Percentiles rank a stretch among this genome's conserved stretches.
phyloP scores from a whole-genome alignment of 2,329 filamentous ascomycete species.

The Periglandula ipomoeae region DNA sequence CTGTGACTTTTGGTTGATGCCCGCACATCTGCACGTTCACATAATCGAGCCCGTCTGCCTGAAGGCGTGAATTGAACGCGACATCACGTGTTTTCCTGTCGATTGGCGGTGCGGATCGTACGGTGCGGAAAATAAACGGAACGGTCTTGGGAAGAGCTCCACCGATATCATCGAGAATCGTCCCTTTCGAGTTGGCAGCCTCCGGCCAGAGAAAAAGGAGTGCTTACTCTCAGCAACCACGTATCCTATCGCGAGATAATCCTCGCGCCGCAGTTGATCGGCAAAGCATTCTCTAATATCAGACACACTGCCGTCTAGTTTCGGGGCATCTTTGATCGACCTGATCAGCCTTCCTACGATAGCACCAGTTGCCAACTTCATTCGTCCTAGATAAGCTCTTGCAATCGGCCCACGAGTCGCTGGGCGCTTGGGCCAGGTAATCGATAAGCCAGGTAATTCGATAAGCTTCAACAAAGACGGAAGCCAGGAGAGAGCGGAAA shows the following conservation, averaged over 20 bases:
- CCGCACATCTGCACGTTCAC: neutral
- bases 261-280: no score
- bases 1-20: neutral
- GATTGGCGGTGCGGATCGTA: no score
- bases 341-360: neutral
- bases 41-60: no score
- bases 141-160: neutral
- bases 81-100: constrained; percentile 7
- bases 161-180: no score
- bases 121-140: neutral
- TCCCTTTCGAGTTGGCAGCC: no score
- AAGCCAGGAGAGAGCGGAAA: neutral
- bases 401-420: neutral
- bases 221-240: no score
- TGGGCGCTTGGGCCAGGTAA: neutral
- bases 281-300: no score
- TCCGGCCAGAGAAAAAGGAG: no score
- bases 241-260: no score
- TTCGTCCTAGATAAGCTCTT: neutral
- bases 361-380: no score
- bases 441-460: constrained; percentile 1
- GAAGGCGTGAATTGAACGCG: neutral
- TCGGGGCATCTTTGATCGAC: neutral
- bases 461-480: neutral
- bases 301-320: no score